Conservation (phyloP, 345 rosid species). For the Lepidium africanum region DNA sequence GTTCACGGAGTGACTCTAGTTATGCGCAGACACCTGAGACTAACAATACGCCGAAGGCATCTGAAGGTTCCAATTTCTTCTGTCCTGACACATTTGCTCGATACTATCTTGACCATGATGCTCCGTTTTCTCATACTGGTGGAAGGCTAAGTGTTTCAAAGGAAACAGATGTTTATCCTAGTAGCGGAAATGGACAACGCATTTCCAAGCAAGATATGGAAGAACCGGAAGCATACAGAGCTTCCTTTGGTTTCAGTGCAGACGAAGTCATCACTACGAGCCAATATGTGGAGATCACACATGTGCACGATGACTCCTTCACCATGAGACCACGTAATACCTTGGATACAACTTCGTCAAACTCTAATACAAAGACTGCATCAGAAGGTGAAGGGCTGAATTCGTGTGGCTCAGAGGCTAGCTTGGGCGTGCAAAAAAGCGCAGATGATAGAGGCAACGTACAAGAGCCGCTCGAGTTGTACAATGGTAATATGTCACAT, state of each 20-base stretch:
- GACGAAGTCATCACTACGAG: conserved; percentile 77
- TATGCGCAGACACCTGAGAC: conserved; percentile 46
- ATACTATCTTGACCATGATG: conserved; percentile 76
- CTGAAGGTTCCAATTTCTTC: conserved; percentile 82
- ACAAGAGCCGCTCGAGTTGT: background rate
- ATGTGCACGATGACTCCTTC: conserved; percentile 70
- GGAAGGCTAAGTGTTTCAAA: conserved; percentile 92
- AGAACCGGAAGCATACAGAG: conserved; percentile 89
- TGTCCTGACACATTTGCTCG: conserved; percentile 96
- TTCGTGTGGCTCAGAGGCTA: conserved; percentile 22
- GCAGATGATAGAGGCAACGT: conserved; percentile 11
- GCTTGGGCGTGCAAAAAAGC: conserved; percentile 27
- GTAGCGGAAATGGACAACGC: conserved; percentile 49
- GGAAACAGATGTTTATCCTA: conserved; percentile 63
- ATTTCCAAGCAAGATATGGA: conserved; percentile 78
- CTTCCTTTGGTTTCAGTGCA: conserved; percentile 96
- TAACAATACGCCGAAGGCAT: conserved; percentile 40
- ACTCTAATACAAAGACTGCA: conserved; percentile 19
- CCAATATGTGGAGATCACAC: conserved; percentile 79
- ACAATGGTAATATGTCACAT: conserved; percentile 11
- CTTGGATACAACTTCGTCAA: conserved; percentile 27
- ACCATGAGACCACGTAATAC: conserved; percentile 49
- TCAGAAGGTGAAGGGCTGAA: conserved; percentile 21
- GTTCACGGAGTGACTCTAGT: conserved; percentile 59
- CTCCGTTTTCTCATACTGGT: conserved; percentile 81